Conservation (phyloP, 257 asterid genomes). For the Nicotiana knightiana region DNA sequence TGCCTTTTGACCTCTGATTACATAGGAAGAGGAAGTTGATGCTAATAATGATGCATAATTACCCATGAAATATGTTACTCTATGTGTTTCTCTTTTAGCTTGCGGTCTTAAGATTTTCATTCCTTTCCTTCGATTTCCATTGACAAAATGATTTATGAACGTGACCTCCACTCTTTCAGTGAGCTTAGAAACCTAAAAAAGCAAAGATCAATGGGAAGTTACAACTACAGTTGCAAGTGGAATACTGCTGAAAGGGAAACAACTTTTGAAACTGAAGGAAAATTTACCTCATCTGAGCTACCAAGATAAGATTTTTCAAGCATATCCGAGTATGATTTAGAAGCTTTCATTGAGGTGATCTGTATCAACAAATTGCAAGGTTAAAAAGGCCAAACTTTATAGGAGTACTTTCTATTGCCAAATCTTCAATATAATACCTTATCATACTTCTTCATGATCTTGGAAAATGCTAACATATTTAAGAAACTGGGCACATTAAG, state of each 20-base stretch:
- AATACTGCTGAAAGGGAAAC: background rate
- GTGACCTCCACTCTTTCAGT: slow-evolving; percentile 51
- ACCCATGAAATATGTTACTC: slow-evolving; percentile 70
- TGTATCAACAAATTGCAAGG: slow-evolving; percentile 15
- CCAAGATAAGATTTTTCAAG: slow-evolving; percentile 66
- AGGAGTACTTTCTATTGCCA: background rate
- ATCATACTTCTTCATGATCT: slow-evolving; percentile 87
- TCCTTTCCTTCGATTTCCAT: slow-evolving; percentile 72
- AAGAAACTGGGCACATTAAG: slow-evolving; percentile 48
- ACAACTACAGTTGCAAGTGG: slow-evolving; percentile 8
- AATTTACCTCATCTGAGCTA: slow-evolving; percentile 69
- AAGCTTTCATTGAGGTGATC: slow-evolving; percentile 76
- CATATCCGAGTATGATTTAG: slow-evolving; percentile 63
- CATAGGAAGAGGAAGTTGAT: background rate
- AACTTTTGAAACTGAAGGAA: background rate
- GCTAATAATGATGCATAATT: slow-evolving; percentile 9
- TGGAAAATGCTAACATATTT: slow-evolving; percentile 73
- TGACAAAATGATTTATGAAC: slow-evolving; percentile 62
- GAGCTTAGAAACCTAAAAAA: slow-evolving; percentile 45
- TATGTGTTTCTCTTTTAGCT: slow-evolving; percentile 58
- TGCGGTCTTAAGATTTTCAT: slow-evolving; percentile 56
- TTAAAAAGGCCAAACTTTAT: background rate
- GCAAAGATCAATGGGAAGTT: background rate
- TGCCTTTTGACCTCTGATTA: background rate
- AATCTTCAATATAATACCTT: slow-evolving; percentile 39